A percentile compares a stretch with the other conserved stretches of the same genome.
Evolutionary conservation across 371 early-diverging fungal genomes (phyloP).

Genomic region (Mucor saturninus): DNA sequence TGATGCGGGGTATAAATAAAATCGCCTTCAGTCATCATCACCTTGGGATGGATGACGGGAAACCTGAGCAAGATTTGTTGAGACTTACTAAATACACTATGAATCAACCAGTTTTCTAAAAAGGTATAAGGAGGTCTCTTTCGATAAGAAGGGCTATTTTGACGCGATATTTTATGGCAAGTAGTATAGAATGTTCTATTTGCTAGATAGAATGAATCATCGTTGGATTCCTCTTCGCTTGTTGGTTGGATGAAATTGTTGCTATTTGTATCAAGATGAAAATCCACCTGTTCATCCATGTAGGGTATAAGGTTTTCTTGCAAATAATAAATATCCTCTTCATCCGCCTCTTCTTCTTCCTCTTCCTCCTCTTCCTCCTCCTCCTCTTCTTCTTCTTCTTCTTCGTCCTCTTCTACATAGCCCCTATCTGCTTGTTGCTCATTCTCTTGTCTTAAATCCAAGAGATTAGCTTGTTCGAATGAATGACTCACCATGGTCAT

Average conservation of each 20-base stretch:
- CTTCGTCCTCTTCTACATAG: conserved; percentile 4
- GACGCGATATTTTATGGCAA: conserved; percentile 54
- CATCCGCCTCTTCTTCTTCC: neutral
- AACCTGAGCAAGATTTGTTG: conserved; percentile 50
- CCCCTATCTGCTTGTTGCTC: conserved; percentile 6
- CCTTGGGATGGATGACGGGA: conserved; percentile 40
- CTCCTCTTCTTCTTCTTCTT: neutral
- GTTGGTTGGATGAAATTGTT: conserved; percentile 1
- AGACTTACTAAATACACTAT: conserved; percentile 55
- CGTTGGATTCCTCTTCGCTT: conserved; percentile 4
- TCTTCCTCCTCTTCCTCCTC: conserved; percentile 3
- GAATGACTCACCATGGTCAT: conserved; percentile 8
- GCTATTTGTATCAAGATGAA: conserved; percentile 3
- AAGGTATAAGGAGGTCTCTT: conserved; percentile 46
- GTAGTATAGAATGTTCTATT: conserved; percentile 52
- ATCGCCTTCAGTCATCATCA: conserved; percentile 49
- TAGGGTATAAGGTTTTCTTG: neutral
- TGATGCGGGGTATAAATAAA: conserved; percentile 56
- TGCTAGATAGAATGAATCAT: conserved; percentile 41
- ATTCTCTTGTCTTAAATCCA: conserved; percentile 1
- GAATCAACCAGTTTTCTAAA: conserved; percentile 51
- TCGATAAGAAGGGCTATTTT: conserved; percentile 48
- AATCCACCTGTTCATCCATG: conserved; percentile 1
- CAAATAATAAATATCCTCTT: neutral
- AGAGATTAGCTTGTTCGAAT: conserved; percentile 8